These are phyloP conservation scores for Boletus pseudopeckii DNA, from an alignment of 768 basidiomycete genomes.

Conservation along the genomic window DNA sequence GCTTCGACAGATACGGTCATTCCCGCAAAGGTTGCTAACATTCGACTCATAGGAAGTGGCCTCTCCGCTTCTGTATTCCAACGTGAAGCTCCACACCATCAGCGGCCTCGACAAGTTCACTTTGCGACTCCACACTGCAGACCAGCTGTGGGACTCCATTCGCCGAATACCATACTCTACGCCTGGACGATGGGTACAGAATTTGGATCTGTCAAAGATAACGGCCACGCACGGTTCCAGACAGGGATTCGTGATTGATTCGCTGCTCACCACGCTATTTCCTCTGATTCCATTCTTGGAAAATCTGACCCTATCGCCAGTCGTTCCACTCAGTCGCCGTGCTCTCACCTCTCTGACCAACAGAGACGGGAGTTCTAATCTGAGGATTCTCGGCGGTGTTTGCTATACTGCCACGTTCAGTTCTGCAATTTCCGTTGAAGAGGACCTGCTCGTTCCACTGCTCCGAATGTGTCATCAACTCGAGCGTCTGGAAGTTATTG, in stretches of 20 bases:
- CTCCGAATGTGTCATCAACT: constrained; percentile 54
- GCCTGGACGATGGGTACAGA: constrained; percentile 84
- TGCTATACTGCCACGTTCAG: constrained; percentile 42
- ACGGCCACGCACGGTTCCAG: constrained; percentile 38
- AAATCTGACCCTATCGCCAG: constrained; percentile 49
- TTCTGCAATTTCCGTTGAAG: constrained; percentile 25
- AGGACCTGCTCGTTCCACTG: constrained; percentile 58
- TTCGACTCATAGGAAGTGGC: constrained; percentile 50
- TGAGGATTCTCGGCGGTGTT: constrained; percentile 55
- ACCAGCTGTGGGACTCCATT: constrained; percentile 84
- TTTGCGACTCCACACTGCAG: constrained; percentile 55
- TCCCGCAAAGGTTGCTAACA: constrained; percentile 14
- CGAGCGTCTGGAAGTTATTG: constrained; percentile 61
- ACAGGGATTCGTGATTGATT: constrained; percentile 56
- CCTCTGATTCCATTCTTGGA: constrained; percentile 65
- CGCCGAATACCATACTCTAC: constrained; percentile 82
- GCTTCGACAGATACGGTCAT: not conserved
- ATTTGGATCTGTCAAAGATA: constrained; percentile 65
- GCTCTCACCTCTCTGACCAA: constrained; percentile 49
- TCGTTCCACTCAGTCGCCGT: constrained; percentile 58
- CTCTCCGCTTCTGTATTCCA: constrained; percentile 64
- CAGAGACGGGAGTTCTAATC: constrained; percentile 47
- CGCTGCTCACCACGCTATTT: constrained; percentile 60
- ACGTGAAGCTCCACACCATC: constrained; percentile 43
- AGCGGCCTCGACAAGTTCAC: constrained; percentile 53